Evolutionary conservation across 441 rosid genomes (phyloP).

Genomic region (Brassica balearica): DNA sequence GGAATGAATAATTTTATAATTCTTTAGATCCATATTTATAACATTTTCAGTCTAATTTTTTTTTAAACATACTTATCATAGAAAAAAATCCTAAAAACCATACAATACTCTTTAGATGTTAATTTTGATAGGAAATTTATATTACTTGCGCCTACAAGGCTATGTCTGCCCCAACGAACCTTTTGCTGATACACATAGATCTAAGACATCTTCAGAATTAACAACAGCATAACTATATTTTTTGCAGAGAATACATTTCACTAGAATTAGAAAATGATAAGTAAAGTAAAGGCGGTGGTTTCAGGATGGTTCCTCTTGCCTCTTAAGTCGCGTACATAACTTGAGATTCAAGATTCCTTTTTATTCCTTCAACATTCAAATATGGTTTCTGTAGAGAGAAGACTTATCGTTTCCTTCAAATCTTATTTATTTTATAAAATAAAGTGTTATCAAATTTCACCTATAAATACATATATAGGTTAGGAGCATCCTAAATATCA

Average conservation of each 20-base stretch:
- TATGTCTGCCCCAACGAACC: too few relatives aligned
- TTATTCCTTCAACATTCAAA: slow-evolving; percentile 42
- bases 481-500: not conserved
- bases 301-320: not conserved
- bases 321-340: slow-evolving; percentile 24
- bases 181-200: too few relatives aligned
- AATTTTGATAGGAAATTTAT: too few relatives aligned
- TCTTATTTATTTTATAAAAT: not conserved
- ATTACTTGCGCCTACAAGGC: too few relatives aligned
- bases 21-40: too few relatives aligned
- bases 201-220: too few relatives aligned
- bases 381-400: slow-evolving; percentile 26
- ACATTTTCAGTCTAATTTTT: too few relatives aligned
- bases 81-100: too few relatives aligned
- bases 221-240: not conserved
- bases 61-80: too few relatives aligned
- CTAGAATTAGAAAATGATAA: not conserved
- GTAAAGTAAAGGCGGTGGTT: slow-evolving; percentile 26
- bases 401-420: slow-evolving; percentile 23
- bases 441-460: not conserved
- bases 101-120: too few relatives aligned
- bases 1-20: too few relatives aligned
- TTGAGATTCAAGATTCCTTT: slow-evolving; percentile 35
- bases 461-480: slow-evolving; percentile 36
- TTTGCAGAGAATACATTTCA: not conserved